These are phyloP conservation scores for Coemansia sp. DNA, from an alignment of 192 early-diverging fungal genomes.

Conservation along the genomic window DNA sequence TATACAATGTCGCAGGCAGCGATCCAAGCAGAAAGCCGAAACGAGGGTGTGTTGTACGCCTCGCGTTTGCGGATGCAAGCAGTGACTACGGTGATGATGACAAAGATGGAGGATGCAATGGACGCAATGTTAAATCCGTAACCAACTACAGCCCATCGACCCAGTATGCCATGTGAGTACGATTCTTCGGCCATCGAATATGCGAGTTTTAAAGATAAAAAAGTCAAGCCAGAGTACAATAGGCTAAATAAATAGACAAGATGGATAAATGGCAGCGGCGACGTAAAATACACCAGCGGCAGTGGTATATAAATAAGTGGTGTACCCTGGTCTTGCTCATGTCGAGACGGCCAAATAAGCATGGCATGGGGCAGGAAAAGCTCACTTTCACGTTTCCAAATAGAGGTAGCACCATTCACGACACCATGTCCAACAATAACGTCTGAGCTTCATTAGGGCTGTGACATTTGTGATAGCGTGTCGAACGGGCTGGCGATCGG, in stretches of 20 bases:
- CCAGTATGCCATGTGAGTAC: constrained; percentile 32
- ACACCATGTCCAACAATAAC: background rate
- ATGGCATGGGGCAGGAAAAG: background rate
- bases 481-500: background rate
- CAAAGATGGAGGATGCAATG: constrained; percentile 25
- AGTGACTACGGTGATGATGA: constrained; percentile 16
- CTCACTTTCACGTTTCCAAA: background rate
- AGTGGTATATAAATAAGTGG: too few relatives aligned
- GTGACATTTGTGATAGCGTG: background rate
- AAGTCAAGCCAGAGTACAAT: background rate
- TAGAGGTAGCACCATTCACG: too few relatives aligned
- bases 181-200: constrained; percentile 1
- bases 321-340: too few relatives aligned
- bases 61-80: constrained; percentile 2
- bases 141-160: constrained; percentile 43
- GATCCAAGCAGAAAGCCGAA: constrained; percentile 34
- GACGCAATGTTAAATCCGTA: constrained; percentile 41
- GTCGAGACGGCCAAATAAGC: too few relatives aligned
- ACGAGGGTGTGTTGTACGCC: constrained; percentile 9
- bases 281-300: background rate
- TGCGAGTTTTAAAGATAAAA: background rate
- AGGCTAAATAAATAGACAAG: background rate
- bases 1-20: constrained; percentile 41
- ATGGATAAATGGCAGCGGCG: too few relatives aligned
- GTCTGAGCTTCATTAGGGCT: background rate